Evolutionary conservation across 1,284 basidiomycete genomes (phyloP).

Genomic region (Stygiomarasmius scandens): DNA sequence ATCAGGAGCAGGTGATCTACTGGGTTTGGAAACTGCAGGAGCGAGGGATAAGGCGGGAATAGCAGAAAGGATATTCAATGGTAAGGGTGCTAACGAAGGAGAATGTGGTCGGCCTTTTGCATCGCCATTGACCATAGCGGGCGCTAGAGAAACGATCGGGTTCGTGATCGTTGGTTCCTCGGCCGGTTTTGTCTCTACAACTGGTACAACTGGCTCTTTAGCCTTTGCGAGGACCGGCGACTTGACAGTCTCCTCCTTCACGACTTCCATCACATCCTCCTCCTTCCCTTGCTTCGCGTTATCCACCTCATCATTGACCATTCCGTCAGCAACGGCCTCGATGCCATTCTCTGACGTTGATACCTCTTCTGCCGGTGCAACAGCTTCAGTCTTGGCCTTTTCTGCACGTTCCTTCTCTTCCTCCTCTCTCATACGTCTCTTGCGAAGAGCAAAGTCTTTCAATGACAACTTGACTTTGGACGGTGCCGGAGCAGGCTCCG

Average conservation of each 20-base stretch:
- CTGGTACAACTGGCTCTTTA: background rate
- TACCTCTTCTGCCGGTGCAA: constrained; percentile 11
- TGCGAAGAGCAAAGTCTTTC: constrained; percentile 50
- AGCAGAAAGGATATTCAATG: background rate
- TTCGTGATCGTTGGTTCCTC: background rate
- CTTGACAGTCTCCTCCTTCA: background rate
- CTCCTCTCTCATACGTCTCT: constrained; percentile 45
- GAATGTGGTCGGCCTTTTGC: background rate
- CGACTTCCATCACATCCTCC: background rate
- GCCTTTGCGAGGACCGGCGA: background rate
- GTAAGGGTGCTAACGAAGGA: background rate
- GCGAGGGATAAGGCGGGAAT: background rate
- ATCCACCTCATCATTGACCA: constrained; percentile 6
- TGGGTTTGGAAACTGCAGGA: constrained; percentile 1
- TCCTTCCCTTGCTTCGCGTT: constrained; percentile 1
- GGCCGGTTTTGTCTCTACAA: background rate
- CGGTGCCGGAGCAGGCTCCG: constrained; percentile 24
- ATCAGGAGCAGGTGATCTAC: constrained; percentile 15
- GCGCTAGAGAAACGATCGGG: background rate
- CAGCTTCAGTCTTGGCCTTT: constrained; percentile 23
- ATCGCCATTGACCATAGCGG: background rate
- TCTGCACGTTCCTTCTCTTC: constrained; percentile 32
- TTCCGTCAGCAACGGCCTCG: background rate
- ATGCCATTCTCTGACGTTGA: background rate
- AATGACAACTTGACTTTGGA: constrained; percentile 54